These are phyloP conservation scores for Phoma sp. DNA, from an alignment of 2,329 filamentous ascomycete species.

Conservation along the genomic window DNA sequence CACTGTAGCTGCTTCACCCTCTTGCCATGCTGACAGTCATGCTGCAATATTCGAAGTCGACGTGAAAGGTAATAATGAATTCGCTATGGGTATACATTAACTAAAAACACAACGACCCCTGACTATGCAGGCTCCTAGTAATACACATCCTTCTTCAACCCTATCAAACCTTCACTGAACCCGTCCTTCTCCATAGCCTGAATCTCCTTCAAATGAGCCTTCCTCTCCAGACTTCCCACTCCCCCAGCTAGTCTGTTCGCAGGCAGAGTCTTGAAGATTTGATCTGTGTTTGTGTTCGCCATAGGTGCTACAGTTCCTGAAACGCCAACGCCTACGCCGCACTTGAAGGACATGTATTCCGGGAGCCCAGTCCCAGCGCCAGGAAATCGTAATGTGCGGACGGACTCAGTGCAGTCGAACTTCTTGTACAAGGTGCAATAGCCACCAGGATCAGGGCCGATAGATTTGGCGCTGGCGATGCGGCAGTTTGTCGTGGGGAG, in stretches of 20 bases:
- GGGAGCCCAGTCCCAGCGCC: slow-evolving; percentile 29
- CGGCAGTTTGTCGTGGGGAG: slow-evolving; percentile 31
- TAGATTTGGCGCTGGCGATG: slow-evolving; percentile 33
- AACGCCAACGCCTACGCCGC: slow-evolving; percentile 20
- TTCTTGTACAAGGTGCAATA: slow-evolving; percentile 35
- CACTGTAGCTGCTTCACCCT: too few relatives aligned
- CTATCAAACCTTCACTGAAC: slow-evolving; percentile 40
- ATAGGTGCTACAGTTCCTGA: slow-evolving; percentile 12
- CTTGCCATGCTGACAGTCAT: too few relatives aligned
- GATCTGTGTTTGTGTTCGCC: neutral
- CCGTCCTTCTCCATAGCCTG: slow-evolving; percentile 35
- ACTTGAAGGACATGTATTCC: slow-evolving; percentile 33
- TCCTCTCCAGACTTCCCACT: slow-evolving; percentile 30
- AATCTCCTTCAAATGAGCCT: slow-evolving; percentile 26
- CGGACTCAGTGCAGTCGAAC: slow-evolving; percentile 29
- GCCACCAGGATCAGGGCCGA: slow-evolving; percentile 42
- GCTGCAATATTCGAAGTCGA: too few relatives aligned
- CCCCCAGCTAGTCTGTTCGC: slow-evolving; percentile 31
- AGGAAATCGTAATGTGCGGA: slow-evolving; percentile 34
- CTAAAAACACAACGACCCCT: neutral
- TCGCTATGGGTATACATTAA: slow-evolving; percentile 31
- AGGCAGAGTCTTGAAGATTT: slow-evolving; percentile 3
- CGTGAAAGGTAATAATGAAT: slow-evolving; percentile 41
- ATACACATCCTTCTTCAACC: slow-evolving; percentile 38
- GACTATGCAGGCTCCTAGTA: slow-evolving; percentile 20